phyloP scores from a whole-genome alignment of 371 early-diverging fungal genomes.

The Syncephalastrum sp. region DNA sequence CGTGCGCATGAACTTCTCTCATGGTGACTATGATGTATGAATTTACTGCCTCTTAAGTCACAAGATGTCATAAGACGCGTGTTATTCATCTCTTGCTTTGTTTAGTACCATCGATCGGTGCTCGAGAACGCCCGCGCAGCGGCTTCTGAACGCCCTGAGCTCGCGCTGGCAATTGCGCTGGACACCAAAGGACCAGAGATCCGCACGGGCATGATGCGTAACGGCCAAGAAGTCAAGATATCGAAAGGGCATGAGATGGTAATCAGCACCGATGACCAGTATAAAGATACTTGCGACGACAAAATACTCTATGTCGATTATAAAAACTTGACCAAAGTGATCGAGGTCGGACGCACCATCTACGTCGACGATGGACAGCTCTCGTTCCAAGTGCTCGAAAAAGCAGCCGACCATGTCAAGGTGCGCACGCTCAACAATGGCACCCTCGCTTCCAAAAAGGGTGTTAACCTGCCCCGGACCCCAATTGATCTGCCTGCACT shows the following conservation, averaged over 20 bases:
- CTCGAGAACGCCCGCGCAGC: constrained; percentile 75
- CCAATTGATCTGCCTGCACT: constrained; percentile 85
- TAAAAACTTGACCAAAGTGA: constrained; percentile 78
- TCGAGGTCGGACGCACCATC: constrained; percentile 76
- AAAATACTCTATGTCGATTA: constrained; percentile 83
- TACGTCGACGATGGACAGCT: constrained; percentile 83
- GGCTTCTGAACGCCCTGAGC: constrained; percentile 35
- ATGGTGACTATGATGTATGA: constrained; percentile 76
- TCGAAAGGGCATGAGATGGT: constrained; percentile 68
- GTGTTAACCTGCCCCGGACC: constrained; percentile 83
- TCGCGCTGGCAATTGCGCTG: constrained; percentile 78
- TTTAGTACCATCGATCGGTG: constrained; percentile 77
- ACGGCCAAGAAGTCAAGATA: constrained; percentile 50
- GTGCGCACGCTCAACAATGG: constrained; percentile 73
- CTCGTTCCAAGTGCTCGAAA: constrained; percentile 73
- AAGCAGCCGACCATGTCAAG: constrained; percentile 55
- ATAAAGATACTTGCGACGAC: constrained; percentile 62
- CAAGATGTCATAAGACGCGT: too few relatives aligned
- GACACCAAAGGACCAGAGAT: constrained; percentile 90
- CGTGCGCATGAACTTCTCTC: constrained; percentile 93
- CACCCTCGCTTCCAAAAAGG: constrained; percentile 74
- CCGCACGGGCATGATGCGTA: constrained; percentile 73
- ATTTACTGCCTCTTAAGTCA: too few relatives aligned
- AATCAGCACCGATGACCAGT: constrained; percentile 74
- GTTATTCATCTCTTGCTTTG: too few relatives aligned